Evolutionary conservation across 495 filamentous ascomycete genomes (phyloP), one percentile per base, ranked within the genome.

Genomic region (Xylaria flabelliformis): DNA sequence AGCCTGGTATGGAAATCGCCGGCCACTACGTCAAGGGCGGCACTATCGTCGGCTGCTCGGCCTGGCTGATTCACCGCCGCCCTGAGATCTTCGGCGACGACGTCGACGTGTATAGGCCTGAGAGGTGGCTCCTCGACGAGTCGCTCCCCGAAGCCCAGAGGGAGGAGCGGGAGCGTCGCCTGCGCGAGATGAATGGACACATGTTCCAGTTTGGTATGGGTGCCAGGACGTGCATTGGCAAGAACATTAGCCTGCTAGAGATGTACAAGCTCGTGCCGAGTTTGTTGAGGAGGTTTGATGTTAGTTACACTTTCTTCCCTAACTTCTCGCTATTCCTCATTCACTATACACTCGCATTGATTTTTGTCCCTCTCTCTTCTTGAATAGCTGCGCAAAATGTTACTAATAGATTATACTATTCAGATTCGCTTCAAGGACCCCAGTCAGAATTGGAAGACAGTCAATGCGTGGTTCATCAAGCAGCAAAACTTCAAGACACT

Each of bases 241-340:
- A 89, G 82, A 94, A 94, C 74, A 90, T 94, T 69, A 89, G 88
- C 66, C 77, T 92, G 80, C 72, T 94, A 79, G 92, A 95, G 85
- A 90, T 94, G 65, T 92, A 93, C 73, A 94, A 95, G 83, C 75
- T 95, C 68, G 89, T 94, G 65, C 92, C 93, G 51, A 91, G 86
- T 67, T 83, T 94, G 75, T 83, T 94, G 74, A 84, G 90, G 70
- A 81, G 88, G 69, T 95, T 93, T 80, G 89, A 93, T 77, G 86
- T 86, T 74, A 73, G 84, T 46, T 80, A 51, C 26, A 50, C 17
- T n/a, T 58, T 69, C 46, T 8, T 41, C 36, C 24, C 26, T 72
- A 3, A n/a, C 42, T 3, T 13, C 21, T 3, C 51, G 8, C 4
- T 10, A 41, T 51, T 34, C 17, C 19, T 34, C 32, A 12, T 24